Conservation (phyloP, 371 early-diverging fungal genomes). For the Batrachochytrium dendrobatidis region DNA sequence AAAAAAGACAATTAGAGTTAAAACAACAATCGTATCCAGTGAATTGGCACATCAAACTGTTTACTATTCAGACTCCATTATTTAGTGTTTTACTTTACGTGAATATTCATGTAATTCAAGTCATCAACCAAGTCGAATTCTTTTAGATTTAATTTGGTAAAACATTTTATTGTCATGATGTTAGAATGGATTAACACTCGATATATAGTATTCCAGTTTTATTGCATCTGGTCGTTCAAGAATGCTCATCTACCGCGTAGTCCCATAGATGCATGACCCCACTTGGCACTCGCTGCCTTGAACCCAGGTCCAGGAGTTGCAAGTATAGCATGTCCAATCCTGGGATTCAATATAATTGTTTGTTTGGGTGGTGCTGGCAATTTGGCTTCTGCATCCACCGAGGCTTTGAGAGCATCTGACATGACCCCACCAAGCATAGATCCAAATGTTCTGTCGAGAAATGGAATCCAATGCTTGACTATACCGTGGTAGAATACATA, state of each 20-base stretch:
- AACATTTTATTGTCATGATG: neutral
- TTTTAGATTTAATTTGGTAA: neutral
- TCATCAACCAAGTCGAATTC: too few relatives aligned
- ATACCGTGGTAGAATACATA: neutral
- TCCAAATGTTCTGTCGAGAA: conserved; percentile 4
- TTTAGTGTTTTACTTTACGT: too few relatives aligned
- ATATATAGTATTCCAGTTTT: too few relatives aligned
- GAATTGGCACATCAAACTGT: too few relatives aligned
- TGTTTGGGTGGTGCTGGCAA: neutral
- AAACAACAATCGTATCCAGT: too few relatives aligned
- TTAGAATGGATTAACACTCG: too few relatives aligned
- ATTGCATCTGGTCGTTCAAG: neutral
- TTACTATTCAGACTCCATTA: too few relatives aligned
- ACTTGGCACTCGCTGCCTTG: neutral
- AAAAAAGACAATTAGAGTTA: too few relatives aligned
- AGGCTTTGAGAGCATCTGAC: neutral
- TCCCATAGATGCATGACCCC: neutral
- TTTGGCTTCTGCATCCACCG: neutral
- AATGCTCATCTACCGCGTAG: neutral
- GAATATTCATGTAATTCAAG: too few relatives aligned
- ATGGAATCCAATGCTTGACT: conserved; percentile 3
- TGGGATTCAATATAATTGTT: neutral
- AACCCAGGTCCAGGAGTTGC: neutral
- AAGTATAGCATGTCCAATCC: neutral
- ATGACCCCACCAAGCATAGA: conserved; percentile 1